Percentiles rank a stretch among this genome's conserved stretches.
These are phyloP conservation scores for Barbatosphaeria neglecta DNA, from an alignment of 495 filamentous ascomycete genomes.

Conservation along the genomic window DNA sequence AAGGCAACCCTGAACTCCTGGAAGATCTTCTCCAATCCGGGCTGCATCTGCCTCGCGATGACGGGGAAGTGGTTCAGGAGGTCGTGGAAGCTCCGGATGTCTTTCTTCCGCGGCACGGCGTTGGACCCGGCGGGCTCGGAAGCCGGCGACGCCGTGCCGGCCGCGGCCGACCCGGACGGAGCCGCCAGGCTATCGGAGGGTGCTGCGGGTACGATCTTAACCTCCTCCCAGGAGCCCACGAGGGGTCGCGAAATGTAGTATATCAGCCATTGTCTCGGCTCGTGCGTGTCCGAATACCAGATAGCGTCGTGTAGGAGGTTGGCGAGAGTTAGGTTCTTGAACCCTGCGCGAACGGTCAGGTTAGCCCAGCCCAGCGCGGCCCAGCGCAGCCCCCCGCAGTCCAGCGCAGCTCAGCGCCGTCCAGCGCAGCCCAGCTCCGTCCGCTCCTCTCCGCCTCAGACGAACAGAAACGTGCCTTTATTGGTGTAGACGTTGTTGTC, in stretches of 20 bases:
- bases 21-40: constrained; percentile 81
- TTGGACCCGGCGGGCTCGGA: constrained; percentile 19
- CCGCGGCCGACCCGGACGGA: constrained; percentile 15
- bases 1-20: constrained; percentile 78
- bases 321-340: constrained; percentile 81
- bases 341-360: constrained; percentile 46
- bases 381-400: not conserved
- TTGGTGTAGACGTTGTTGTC: constrained; percentile 91
- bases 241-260: constrained; percentile 95
- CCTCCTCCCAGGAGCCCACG: constrained; percentile 68
- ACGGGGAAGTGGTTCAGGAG: constrained; percentile 87
- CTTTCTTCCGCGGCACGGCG: constrained; percentile 58
- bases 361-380: not conserved
- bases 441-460: no score
- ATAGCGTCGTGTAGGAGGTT: constrained; percentile 76
- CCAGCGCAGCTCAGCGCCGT: not conserved
- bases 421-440: no score
- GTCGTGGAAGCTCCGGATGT: constrained; percentile 82
- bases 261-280: constrained; percentile 84
- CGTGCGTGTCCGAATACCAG: constrained; percentile 75
- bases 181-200: constrained; percentile 31
- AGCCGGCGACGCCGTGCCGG: constrained; percentile 18
- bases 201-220: constrained; percentile 51
- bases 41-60: constrained; percentile 95
- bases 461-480: constrained; percentile 62